phyloP scores from a whole-genome alignment of 345 rosid species.

The Trapa incisa region DNA sequence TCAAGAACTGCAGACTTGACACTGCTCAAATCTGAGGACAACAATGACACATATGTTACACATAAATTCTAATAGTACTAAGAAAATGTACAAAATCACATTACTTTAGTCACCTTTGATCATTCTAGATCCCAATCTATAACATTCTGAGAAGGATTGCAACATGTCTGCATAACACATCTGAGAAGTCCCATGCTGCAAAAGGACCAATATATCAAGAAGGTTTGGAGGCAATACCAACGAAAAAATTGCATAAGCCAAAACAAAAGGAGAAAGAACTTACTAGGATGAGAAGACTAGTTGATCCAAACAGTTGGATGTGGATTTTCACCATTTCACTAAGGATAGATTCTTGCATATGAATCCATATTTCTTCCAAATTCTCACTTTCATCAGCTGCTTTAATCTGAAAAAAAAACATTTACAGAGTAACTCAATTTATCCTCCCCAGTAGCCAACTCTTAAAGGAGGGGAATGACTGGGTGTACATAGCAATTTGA shows the following conservation, averaged over 20 bases:
- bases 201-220: background rate
- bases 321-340: constrained; percentile 43
- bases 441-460: background rate
- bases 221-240: background rate
- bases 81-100: background rate
- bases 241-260: background rate
- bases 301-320: constrained; percentile 74
- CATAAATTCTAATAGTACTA: background rate
- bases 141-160: constrained; percentile 51
- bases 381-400: constrained; percentile 27
- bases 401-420: constrained; percentile 31
- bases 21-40: constrained; percentile 47
- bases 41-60: background rate
- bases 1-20: constrained; percentile 51
- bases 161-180: constrained; percentile 45
- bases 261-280: constrained; percentile 13
- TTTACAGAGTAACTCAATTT: background rate
- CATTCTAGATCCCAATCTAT: constrained; percentile 56
- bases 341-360: constrained; percentile 41
- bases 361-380: constrained; percentile 61
- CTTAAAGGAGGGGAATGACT: no score
- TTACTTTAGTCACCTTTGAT: constrained; percentile 44
- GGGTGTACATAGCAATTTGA: no score
- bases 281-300: constrained; percentile 47
- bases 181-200: constrained; percentile 47